Conservation (phyloP, 768 basidiomycete species). For the Tylopilus sp. region DNA sequence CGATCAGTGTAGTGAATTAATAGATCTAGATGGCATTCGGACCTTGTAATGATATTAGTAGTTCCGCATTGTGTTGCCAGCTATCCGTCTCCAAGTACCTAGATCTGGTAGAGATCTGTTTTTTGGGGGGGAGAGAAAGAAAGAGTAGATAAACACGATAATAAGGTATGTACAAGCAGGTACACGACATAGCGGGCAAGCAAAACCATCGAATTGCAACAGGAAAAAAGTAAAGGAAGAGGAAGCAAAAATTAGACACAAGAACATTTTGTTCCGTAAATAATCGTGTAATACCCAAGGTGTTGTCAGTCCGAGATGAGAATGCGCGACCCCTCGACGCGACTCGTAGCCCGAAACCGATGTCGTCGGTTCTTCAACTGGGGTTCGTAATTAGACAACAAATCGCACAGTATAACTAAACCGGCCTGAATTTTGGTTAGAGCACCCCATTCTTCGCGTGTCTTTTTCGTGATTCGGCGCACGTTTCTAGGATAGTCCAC, state of each 20-base stretch:
- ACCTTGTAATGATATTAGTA: background rate
- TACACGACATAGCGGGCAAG: conserved; percentile 24
- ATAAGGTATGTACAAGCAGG: conserved; percentile 37
- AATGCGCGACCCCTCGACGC: conserved; percentile 25
- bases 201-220: conserved; percentile 20
- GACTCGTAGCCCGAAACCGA: conserved; percentile 67
- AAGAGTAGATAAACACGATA: conserved; percentile 30
- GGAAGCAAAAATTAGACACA: conserved; percentile 1
- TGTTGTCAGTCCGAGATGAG: conserved; percentile 13
- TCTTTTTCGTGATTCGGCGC: background rate
- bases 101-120: conserved; percentile 1
- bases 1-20: too few relatives aligned
- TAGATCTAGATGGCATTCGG: conserved; percentile 1
- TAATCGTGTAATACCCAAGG: conserved; percentile 9
- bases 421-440: background rate
- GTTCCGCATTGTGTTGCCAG: conserved; percentile 12
- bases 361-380: conserved; percentile 87
- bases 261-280: conserved; percentile 15
- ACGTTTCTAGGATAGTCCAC: conserved; percentile 96
- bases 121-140: background rate
- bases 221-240: background rate
- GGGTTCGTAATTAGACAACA: conserved; percentile 86
- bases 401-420: conserved; percentile 84
- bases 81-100: background rate
- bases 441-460: background rate